Evolutionary conservation across 2,329 filamentous ascomycete species (phyloP).

Genomic region (Penicillium sp.): DNA sequence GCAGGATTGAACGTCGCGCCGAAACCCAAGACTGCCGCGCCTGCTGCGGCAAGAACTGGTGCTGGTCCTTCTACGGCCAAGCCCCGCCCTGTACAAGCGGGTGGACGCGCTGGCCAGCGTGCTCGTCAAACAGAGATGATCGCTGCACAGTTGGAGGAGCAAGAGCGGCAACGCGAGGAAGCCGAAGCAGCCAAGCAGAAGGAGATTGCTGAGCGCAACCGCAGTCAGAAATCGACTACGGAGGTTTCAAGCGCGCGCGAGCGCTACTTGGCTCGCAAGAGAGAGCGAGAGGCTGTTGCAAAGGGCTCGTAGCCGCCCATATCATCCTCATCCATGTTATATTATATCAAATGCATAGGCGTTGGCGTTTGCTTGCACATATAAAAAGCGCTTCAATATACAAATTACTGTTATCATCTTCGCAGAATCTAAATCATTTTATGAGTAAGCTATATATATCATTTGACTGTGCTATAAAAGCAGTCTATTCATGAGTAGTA

Average conservation of each 20-base stretch:
- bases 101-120: conserved; percentile 50
- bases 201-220: conserved; percentile 59
- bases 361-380: neutral
- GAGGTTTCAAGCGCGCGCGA: conserved; percentile 67
- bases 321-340: neutral
- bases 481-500: conserved; percentile 11
- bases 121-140: conserved; percentile 66
- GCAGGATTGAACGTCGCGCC: conserved; percentile 66
- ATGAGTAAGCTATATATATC: neutral
- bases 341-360: neutral
- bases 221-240: conserved; percentile 61
- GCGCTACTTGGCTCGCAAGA: conserved; percentile 65
- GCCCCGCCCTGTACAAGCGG: conserved; percentile 36
- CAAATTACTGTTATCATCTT: neutral
- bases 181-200: conserved; percentile 61
- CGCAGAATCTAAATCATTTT: neutral
- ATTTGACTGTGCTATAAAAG: neutral
- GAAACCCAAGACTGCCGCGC: conserved; percentile 51
- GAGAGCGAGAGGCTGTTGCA: conserved; percentile 52
- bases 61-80: conserved; percentile 20
- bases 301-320: conserved; percentile 22
- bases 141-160: conserved; percentile 62
- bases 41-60: conserved; percentile 25
- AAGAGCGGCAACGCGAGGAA: conserved; percentile 59
- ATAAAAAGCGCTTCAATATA: neutral